Evolutionary conservation across 1,284 basidiomycete genomes (phyloP), one percentile per base, ranked within the genome.

Genomic region (Malassezia furfur): DNA sequence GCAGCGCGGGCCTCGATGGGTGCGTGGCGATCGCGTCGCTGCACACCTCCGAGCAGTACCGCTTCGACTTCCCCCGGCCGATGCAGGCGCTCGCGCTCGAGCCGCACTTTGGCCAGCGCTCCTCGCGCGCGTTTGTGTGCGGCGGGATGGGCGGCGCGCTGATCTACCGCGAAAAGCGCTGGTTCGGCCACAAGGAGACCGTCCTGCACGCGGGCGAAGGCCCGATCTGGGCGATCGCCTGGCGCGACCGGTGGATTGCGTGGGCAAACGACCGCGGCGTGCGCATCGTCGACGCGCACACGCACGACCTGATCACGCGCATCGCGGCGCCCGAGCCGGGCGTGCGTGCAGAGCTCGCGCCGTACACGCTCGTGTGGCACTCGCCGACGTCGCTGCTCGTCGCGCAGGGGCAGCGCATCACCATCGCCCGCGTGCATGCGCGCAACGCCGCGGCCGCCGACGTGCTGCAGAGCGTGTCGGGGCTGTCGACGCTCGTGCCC

Each of bases 241-340:
- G 94, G 94, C 80, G 83, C 64, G 85, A 84, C 1, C 82, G 82
- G 52, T 79, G 96, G 28, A 89, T 96, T 57, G 91, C 90, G 0
- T 99, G 94, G 94, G 90, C 93, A 1, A 94, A 91, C 66, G 94
- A 98, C 75, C 71, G 84, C 84, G 94, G 94, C 19, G 87, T 98
- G 52, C 90, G 91, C 70, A 86, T 99, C 48, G 93, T 91, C 71
- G 91, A 98, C 72, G 85, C 84, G 0, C 77, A 79, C 2, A 86
- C 86, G 0, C 83, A 86, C 63, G 83, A 84, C 37, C 83, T 87
- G 6, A 86, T 99, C 56, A 86, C 86, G 1, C 90, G 83, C 75
- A 89, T 98, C 57, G 85, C 91, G 71, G 80, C 91, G 38, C 85
- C 87, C 3, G 72, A 81, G 0, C 82, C 86, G 58, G 85, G 88